Evolutionary conservation across 495 filamentous ascomycete species (phyloP), one percentile per base, ranked within the genome.

Genomic region (Extremus antarcticus): DNA sequence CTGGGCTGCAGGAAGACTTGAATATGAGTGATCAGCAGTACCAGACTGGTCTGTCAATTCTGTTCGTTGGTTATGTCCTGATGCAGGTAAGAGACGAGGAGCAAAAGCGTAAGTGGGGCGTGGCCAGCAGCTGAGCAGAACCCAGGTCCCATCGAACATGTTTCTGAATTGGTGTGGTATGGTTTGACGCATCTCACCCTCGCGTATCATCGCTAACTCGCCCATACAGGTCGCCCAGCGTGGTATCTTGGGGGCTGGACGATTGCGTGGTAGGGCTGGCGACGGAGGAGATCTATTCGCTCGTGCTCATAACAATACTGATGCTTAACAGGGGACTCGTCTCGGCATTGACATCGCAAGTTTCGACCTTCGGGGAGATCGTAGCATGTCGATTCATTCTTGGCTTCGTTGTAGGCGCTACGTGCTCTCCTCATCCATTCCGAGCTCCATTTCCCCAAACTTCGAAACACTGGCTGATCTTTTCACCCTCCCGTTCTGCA

Each of bases 71-170:
- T 9, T 80, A 78, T 48, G 73, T 79, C n/a, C n/a, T n/a, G n/a
- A n/a, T n/a, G n/a, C n/a, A n/a, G n/a, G n/a, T n/a, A n/a, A n/a
- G n/a, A n/a, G n/a, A n/a, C n/a, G n/a, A n/a, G n/a, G n/a, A n/a
- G n/a, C n/a, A n/a, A n/a, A 23, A 53, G 51, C 45, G 2, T 46
- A 21, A n/a, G 3, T n/a, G n/a, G 29, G 29, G 29, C 29, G 29
- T 35, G 4, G 29, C 29, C 13, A 35, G 13, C 29, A 13, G 7
- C 13, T 4, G 7, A 13, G 29, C 29, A 35, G 29, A 35, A n/a
- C n/a, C n/a, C n/a, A n/a, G 60, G 77, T 82, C 8, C 80, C 80
- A 0, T 81, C 77, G n/a, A 83, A 83, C 58, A 56, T 81, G 43
- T 63, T 81, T 22, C 71, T 83, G 38, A 81, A 81, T 61, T 78